phyloP scores from a whole-genome alignment of 2,329 filamentous ascomycete species.

The Diplodia sapinea region DNA sequence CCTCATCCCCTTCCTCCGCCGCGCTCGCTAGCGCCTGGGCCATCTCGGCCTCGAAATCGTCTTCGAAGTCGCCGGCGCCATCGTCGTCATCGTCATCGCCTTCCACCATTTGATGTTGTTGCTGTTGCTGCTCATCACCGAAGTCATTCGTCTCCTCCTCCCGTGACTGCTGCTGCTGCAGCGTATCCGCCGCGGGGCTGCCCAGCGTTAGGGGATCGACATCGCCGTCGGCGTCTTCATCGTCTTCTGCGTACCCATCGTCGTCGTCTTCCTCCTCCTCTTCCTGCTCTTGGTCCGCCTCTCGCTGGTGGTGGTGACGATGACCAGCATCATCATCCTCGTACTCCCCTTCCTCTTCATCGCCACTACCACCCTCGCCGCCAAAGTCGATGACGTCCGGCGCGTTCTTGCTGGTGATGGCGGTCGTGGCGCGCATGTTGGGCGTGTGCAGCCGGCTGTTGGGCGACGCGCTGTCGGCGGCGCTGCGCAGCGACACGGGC shows the following conservation, averaged over 20 bases:
- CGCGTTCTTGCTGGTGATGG: slow-evolving; percentile 3
- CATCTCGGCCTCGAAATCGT: slow-evolving; percentile 51
- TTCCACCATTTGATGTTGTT: slow-evolving; percentile 42
- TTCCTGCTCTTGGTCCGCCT: slow-evolving; percentile 40
- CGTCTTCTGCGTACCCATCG: slow-evolving; percentile 42
- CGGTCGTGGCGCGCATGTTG: slow-evolving; percentile 29
- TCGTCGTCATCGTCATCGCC: slow-evolving; percentile 38
- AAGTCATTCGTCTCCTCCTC: not conserved
- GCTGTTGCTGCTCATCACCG: slow-evolving; percentile 10
- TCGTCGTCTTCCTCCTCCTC: slow-evolving; percentile 34
- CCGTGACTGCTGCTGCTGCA: slow-evolving; percentile 18
- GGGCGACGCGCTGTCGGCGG: slow-evolving; percentile 47
- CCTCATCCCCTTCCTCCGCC: slow-evolving; percentile 33
- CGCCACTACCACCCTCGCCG: slow-evolving; percentile 33
- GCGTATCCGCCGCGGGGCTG: slow-evolving; percentile 38
- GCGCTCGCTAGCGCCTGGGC: slow-evolving; percentile 46
- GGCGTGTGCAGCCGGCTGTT: slow-evolving; percentile 35
- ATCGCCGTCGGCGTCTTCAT: slow-evolving; percentile 41
- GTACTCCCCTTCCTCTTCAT: slow-evolving; percentile 42
- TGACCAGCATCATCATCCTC: slow-evolving; percentile 45
- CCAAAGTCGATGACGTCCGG: slow-evolving; percentile 38
- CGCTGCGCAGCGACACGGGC: slow-evolving; percentile 53
- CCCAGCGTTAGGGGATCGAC: slow-evolving; percentile 45
- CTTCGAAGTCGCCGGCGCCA: slow-evolving; percentile 43
- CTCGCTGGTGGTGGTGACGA: slow-evolving; percentile 30